A percentile compares a stretch with the other conserved stretches of the same genome.
phyloP scores from a whole-genome alignment of 83 land plant species.

The Larix sibirica region DNA sequence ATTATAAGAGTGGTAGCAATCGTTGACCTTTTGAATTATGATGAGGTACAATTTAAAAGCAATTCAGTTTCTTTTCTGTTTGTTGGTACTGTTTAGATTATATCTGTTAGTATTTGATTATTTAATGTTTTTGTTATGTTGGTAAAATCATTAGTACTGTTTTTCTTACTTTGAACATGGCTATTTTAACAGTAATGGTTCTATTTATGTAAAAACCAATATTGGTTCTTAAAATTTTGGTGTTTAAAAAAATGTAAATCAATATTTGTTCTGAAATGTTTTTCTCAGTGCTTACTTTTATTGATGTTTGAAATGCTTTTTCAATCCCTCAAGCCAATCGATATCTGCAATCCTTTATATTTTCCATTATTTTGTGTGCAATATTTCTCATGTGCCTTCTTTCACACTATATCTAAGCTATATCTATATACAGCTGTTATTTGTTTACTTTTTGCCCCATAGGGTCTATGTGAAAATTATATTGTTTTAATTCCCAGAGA shows the following conservation, averaged over 20 bases:
- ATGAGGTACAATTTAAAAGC: conserved; percentile 47
- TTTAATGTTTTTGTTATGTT: not conserved
- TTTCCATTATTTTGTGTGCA: not conserved
- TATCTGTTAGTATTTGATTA: not conserved
- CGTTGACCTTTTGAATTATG: conserved; percentile 62
- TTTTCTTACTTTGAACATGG: not conserved
- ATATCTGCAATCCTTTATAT: not conserved
- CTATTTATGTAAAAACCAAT: not conserved
- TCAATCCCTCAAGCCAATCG: not conserved
- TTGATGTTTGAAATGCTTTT: not conserved
- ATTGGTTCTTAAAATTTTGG: not conserved
- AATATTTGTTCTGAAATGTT: not conserved
- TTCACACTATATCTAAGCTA: not conserved
- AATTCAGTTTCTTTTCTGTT: not conserved
- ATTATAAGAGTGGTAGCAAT: conserved; percentile 53
- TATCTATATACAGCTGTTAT: too few relatives aligned
- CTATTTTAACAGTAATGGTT: not conserved
- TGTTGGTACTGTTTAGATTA: not conserved
- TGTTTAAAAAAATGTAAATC: too few relatives aligned
- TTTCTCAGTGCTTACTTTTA: not conserved
- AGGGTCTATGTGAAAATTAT: too few relatives aligned
- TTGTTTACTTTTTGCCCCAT: too few relatives aligned
- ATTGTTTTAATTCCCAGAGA: too few relatives aligned
- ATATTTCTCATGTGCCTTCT: not conserved
- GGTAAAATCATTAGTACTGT: not conserved